Evolutionary conservation across 106 monocot species (phyloP).

Genomic region (Dendrobium officinale): DNA sequence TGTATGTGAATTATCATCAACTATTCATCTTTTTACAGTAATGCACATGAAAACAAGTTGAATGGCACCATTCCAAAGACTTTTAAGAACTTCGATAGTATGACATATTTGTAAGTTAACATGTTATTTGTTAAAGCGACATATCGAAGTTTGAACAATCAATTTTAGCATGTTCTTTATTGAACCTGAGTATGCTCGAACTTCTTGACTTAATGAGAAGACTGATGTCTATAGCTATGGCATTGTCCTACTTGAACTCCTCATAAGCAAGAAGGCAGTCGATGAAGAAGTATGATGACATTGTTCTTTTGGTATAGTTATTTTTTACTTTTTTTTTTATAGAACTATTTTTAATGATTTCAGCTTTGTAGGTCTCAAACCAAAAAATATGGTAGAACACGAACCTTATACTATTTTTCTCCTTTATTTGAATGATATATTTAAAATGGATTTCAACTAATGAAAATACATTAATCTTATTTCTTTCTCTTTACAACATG

Average conservation of each 20-base stretch:
- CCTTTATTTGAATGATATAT: too few relatives aligned
- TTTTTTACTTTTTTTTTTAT: too few relatives aligned
- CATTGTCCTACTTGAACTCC: constrained; percentile 80
- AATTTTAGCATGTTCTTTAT: constrained; percentile 13
- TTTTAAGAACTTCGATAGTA: constrained; percentile 61
- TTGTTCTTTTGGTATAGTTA: too few relatives aligned
- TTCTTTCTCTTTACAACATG: too few relatives aligned
- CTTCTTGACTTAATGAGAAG: constrained; percentile 88
- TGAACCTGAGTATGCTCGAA: constrained; percentile 90
- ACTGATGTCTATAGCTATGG: constrained; percentile 96
- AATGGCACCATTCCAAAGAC: constrained; percentile 58
- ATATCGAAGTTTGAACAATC: not conserved
- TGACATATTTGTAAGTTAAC: constrained; percentile 77
- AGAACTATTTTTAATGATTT: too few relatives aligned
- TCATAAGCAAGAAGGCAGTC: constrained; percentile 79
- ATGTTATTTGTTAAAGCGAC: not conserved
- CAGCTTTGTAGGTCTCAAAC: too few relatives aligned
- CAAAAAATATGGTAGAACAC: too few relatives aligned
- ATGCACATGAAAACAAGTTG: constrained; percentile 46
- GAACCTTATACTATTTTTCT: too few relatives aligned
- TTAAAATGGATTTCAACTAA: too few relatives aligned
- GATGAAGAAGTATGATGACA: constrained; percentile 39
- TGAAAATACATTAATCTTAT: too few relatives aligned
- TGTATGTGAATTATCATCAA: not conserved
- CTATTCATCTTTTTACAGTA: constrained; percentile 25